Evolutionary conservation across 345 rosid species (phyloP).

Genomic region (Eucalyptus viminalis): DNA sequence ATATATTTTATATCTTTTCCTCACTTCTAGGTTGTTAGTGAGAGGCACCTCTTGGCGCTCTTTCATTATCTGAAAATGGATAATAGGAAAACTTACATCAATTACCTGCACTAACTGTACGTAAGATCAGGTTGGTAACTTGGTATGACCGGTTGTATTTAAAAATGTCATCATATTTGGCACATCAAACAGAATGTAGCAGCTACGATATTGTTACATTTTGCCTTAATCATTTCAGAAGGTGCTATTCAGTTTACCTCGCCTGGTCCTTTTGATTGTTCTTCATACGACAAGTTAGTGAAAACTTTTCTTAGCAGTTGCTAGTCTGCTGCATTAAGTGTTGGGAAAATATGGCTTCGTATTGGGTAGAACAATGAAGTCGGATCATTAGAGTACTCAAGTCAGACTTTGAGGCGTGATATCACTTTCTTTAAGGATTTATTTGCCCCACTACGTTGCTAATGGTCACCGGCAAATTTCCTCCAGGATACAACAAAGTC

Average conservation of each 20-base stretch:
- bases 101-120: background rate
- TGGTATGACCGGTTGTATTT: background rate
- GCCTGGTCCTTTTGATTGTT: background rate
- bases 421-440: too few relatives aligned
- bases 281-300: background rate
- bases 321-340: background rate
- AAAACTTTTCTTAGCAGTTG: background rate
- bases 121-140: background rate
- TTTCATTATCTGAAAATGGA: background rate
- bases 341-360: too few relatives aligned
- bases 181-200: background rate
- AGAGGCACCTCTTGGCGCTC: background rate
- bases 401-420: too few relatives aligned
- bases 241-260: background rate
- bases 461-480: too few relatives aligned
- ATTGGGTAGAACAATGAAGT: too few relatives aligned
- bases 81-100: background rate
- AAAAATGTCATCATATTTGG: background rate
- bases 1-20: background rate
- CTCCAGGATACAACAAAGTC: too few relatives aligned
- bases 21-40: background rate
- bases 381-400: too few relatives aligned
- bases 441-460: too few relatives aligned
- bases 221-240: background rate
- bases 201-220: background rate